Evolutionary conservation across 2,329 filamentous ascomycete genomes (phyloP), one percentile per base, ranked within the genome.

Genomic region (Fusarium piperis): DNA sequence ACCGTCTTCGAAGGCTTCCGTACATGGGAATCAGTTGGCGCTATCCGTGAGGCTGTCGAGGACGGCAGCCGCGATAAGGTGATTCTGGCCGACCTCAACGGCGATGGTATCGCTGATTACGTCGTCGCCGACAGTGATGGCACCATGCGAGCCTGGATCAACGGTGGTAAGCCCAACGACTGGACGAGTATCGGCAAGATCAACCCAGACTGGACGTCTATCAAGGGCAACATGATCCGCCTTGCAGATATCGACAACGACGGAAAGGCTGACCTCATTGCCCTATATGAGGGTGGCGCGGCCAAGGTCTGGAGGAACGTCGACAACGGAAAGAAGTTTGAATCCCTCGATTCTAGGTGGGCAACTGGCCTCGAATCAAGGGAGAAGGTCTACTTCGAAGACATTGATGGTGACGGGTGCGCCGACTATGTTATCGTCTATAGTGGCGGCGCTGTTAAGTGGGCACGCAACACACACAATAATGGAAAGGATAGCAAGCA

Each of bases 381-480:
- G 11, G 55, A 62, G 2, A 52, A 51, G 57, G 18, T 60, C 32
- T 23, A 18, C n/a, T 51, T 60, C 8, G 57, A 60, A 32, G 57
- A 60, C 2, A 51, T 62, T 30, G 52, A 62, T n/a, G 60, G 60
- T 18, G 60, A 62, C 4, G 60, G 61, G 9, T 63, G 44, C 26
- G 61, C 53, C 10, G 61, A 63, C 53, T 63, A 63, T 4, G 52
- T 63, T 15, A 52, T 63, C 28, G 20, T 58, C 12, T 36, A 52
- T 8, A 11, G 41, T 4, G 26, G 38, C n/a, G 61, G 61, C n/a
- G 52, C 53, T 41, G 51, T 56, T 33, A 36, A 51, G 11, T 63
- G 61, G 53, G 61, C 41, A 9, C 52, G 61, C 32, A 63, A 63
- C 32, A 63, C 61, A 3, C 61, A 58, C 32, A 63, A 63, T 41